Percentiles rank a stretch among this genome's conserved stretches.
Conservation (phyloP, 169 alveolate species). For the Besnoitia besnoiti region DNA sequence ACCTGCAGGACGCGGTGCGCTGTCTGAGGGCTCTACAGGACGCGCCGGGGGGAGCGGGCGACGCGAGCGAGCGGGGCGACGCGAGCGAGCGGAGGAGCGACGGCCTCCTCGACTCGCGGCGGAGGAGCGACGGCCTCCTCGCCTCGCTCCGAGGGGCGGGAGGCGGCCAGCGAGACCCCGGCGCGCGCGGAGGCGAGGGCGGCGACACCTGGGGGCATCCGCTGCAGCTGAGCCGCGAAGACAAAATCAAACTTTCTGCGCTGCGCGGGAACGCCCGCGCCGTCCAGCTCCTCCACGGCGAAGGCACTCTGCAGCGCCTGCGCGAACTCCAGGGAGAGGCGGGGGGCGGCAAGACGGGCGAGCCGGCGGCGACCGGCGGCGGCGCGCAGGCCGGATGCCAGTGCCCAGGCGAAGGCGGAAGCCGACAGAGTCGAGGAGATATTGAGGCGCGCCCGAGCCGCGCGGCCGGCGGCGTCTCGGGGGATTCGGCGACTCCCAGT, state of each 20-base stretch:
- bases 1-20: neutral
- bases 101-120: neutral
- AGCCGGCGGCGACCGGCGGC: neutral
- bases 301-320: neutral
- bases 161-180: neutral
- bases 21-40: slow-evolving; percentile 35
- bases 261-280: slow-evolving; percentile 13
- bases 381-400: neutral
- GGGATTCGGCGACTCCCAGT: no score
- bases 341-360: neutral
- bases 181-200: neutral
- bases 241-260: slow-evolving; percentile 30
- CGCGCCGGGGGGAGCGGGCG: neutral
- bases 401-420: neutral
- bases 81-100: neutral
- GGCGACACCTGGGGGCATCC: slow-evolving; percentile 2
- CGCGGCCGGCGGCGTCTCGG: no score
- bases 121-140: neutral
- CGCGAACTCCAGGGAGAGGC: neutral
- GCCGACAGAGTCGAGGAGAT: no score
- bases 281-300: slow-evolving; percentile 16
- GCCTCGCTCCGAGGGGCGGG: neutral
- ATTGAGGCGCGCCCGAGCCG: no score
- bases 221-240: slow-evolving; percentile 38
- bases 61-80: neutral